Evolutionary conservation across 345 rosid species (phyloP), one percentile per base, ranked within the genome.

Genomic region (Alliaria petiolata): DNA sequence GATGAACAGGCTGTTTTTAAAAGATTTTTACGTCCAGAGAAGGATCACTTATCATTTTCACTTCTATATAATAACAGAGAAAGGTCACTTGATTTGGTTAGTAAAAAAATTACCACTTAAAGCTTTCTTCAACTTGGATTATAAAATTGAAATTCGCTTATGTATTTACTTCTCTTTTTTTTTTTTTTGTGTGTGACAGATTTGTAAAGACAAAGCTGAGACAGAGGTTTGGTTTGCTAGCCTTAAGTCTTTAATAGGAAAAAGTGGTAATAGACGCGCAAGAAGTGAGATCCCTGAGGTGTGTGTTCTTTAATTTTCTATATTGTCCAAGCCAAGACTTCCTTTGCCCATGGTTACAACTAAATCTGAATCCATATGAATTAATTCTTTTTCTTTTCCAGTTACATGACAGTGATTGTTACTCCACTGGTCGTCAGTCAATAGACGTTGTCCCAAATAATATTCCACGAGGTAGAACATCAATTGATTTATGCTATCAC

Each of bases 71-170:
- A 88, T 43, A 89, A 91, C 78, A 79, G 87, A 47, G 97, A 95
- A 66, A 88, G 99, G 76, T 86, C 96, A n/a, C 96, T 95, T 69
- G 99, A 89, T 81, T 81, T 95, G 99, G 99, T 93, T 63, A 76
- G 97, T 87, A 45, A 16, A 15, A 0, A 39, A 4, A 28, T 28
- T 28, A 38, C 2, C 45, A n/a, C 4, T 59, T 15, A 12, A 22
- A 39, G 40, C 61, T 51, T 38, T 67, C 60, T 67, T 50, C 8
- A 47, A 28, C 8, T 51, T 62, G 5, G 31, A 16, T 34, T 60
- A 25, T 15, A 59, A 8, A 51, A 31, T 3, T 20, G 4, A 58
- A 31, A 58, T 8, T 50, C 16, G 64, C 31, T 5, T 46, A 30
- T 74, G 14, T 28, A 12, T 4, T 59, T 36, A 19, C 4, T 4